phyloP scores from a whole-genome alignment of 164 flowering plant genomes.

The Chloranthus sessilifolius region DNA sequence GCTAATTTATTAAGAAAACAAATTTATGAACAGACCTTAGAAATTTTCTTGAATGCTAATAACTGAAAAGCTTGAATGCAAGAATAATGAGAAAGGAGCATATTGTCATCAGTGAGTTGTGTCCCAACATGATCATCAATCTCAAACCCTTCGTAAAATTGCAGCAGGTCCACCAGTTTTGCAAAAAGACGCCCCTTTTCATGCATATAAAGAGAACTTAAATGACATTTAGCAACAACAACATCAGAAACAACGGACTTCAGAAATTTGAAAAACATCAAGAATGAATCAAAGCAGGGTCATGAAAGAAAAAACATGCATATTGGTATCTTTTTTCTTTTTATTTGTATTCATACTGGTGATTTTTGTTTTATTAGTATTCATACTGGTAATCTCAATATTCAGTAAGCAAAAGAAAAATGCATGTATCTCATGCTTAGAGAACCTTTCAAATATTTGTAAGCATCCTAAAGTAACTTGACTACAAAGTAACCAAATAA shows the following conservation, averaged over 20 bases:
- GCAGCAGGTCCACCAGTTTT: conserved; percentile 88
- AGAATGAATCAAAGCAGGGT: too few relatives aligned
- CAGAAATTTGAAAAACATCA: conserved; percentile 44
- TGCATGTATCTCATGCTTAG: too few relatives aligned
- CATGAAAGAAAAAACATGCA: too few relatives aligned
- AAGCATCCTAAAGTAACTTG: too few relatives aligned
- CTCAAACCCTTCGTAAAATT: conserved; percentile 93
- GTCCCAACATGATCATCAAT: conserved; percentile 84
- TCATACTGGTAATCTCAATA: too few relatives aligned
- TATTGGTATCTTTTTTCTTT: too few relatives aligned
- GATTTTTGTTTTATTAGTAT: too few relatives aligned
- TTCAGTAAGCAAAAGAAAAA: too few relatives aligned
- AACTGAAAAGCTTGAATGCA: conserved; percentile 86
- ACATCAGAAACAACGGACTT: conserved; percentile 90
- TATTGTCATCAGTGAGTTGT: conserved; percentile 87
- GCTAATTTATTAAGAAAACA: too few relatives aligned
- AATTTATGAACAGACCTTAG: conserved; percentile 54
- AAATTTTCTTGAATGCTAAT: conserved; percentile 78
- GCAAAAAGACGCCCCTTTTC: conserved; percentile 87
- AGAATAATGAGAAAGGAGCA: conserved; percentile 79
- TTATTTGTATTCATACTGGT: too few relatives aligned
- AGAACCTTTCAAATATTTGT: too few relatives aligned
- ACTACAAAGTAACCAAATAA: too few relatives aligned
- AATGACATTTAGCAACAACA: conserved; percentile 91
- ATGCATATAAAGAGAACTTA: conserved; percentile 83